Conservation (phyloP, 768 basidiomycete genomes). For the Panaeolus papilionaceus region DNA sequence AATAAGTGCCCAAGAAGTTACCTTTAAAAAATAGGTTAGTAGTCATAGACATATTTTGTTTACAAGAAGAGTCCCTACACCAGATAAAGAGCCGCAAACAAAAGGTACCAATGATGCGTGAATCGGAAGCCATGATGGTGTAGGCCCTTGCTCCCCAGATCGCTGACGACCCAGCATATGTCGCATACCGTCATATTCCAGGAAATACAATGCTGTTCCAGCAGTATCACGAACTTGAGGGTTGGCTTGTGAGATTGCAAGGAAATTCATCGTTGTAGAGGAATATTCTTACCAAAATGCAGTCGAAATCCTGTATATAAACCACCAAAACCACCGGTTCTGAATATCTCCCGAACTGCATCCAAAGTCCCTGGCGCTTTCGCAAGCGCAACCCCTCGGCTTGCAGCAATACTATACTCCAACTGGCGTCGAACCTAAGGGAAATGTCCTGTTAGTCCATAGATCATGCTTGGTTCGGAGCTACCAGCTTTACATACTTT, state of each 20-base stretch:
- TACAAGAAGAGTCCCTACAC: conserved; percentile 53
- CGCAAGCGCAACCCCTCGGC: conserved; percentile 69
- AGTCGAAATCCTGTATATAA: conserved; percentile 86
- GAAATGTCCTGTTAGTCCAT: background rate
- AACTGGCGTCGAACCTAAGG: conserved; percentile 85
- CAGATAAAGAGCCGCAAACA: conserved; percentile 88
- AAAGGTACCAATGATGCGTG: conserved; percentile 84
- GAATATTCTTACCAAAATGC: conserved; percentile 70
- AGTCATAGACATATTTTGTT: conserved; percentile 41
- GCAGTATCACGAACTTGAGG: conserved; percentile 81
- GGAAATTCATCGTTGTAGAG: conserved; percentile 12
- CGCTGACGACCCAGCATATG: conserved; percentile 81
- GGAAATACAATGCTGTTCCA: conserved; percentile 91
- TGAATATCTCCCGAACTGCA: conserved; percentile 83
- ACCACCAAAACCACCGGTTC: conserved; percentile 63
- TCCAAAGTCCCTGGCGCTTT: conserved; percentile 82
- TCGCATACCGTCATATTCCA: conserved; percentile 93
- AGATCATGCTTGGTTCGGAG: background rate
- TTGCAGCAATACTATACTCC: conserved; percentile 89
- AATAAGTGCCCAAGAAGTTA: conserved; percentile 87
- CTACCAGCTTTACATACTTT: conserved; percentile 58
- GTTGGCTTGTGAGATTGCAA: conserved; percentile 10
- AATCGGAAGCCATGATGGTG: conserved; percentile 88
- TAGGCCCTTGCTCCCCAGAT: conserved; percentile 79
- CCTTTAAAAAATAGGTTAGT: conserved; percentile 42